A percentile compares a stretch with the other conserved stretches of the same genome.
These are phyloP conservation scores for Dalbergia oliveri DNA, from an alignment of 306 rosid species.

Conservation along the genomic window DNA sequence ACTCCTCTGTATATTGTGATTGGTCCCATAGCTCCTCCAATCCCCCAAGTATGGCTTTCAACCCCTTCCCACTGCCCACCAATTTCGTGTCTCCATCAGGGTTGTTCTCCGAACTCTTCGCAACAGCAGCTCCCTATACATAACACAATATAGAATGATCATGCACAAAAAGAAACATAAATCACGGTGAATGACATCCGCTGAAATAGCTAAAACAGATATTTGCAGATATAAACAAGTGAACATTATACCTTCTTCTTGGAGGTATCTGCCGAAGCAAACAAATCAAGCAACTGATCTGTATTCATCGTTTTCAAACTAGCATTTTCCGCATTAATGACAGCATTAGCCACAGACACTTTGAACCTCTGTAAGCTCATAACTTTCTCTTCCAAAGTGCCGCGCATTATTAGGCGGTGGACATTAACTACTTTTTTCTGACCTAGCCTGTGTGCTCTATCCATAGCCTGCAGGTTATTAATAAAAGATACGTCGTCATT, in stretches of 20 bases:
- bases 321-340: slow-evolving; percentile 93
- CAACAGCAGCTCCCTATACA: slow-evolving; percentile 65
- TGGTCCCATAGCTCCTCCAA: slow-evolving; percentile 97
- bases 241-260: slow-evolving; percentile 74
- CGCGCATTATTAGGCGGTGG: slow-evolving; percentile 98
- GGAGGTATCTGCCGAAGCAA: slow-evolving; percentile 80
- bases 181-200: slow-evolving; percentile 9
- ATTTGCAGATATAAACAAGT: slow-evolving; percentile 21
- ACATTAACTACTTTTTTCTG: slow-evolving; percentile 94
- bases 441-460: slow-evolving; percentile 97
- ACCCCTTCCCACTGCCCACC: slow-evolving; percentile 76
- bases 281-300: slow-evolving; percentile 95
- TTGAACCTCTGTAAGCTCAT: slow-evolving; percentile 95
- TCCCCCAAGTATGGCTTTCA: slow-evolving; percentile 94
- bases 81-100: slow-evolving; percentile 64
- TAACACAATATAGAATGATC: slow-evolving; percentile 12
- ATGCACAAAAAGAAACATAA: slow-evolving; percentile 24
- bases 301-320: slow-evolving; percentile 99
- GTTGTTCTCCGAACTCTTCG: slow-evolving; percentile 58
- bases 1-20: slow-evolving; percentile 93
- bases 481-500: slow-evolving; percentile 24
- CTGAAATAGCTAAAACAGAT: slow-evolving; percentile 3
- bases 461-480: slow-evolving; percentile 84
- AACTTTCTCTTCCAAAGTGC: slow-evolving; percentile 96
- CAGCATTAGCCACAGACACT: slow-evolving; percentile 91